Percentiles rank a stretch among this genome's conserved stretches.
Evolutionary conservation across 805 yeast genomes (phyloP).

Genomic region (Debaryomyces prosopidis): DNA sequence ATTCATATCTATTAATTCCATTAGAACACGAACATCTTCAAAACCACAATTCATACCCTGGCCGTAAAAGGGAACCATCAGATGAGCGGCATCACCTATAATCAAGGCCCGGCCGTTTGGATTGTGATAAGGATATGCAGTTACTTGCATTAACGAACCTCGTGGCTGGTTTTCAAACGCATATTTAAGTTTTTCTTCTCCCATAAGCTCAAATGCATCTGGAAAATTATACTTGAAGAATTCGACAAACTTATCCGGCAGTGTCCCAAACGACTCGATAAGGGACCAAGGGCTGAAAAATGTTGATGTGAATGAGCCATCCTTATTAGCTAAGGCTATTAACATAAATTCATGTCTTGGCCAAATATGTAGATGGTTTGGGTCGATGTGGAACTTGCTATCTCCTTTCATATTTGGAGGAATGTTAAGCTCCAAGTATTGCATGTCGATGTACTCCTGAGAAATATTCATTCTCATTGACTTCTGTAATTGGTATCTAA

Average conservation of each 20-base stretch:
- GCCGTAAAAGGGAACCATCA: slow-evolving; percentile 98
- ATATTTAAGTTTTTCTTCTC: slow-evolving; percentile 49
- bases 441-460: slow-evolving; percentile 81
- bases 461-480: slow-evolving; percentile 63
- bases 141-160: slow-evolving; percentile 75
- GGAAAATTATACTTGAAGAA: slow-evolving; percentile 68
- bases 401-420: slow-evolving; percentile 49
- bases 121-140: slow-evolving; percentile 68
- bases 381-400: slow-evolving; percentile 53
- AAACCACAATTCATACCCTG: slow-evolving; percentile 97
- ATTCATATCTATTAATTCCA: slow-evolving; percentile 42
- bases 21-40: slow-evolving; percentile 77
- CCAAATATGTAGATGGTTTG: slow-evolving; percentile 90
- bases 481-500: slow-evolving; percentile 68
- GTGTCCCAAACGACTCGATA: slow-evolving; percentile 49
- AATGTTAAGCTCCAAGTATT: slow-evolving; percentile 77
- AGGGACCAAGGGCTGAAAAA: slow-evolving; percentile 80
- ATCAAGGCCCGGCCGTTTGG: slow-evolving; percentile 60
- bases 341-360: slow-evolving; percentile 85
- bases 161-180: slow-evolving; percentile 64
- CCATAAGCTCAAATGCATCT: slow-evolving; percentile 73
- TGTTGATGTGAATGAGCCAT: slow-evolving; percentile 87
- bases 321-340: slow-evolving; percentile 82
- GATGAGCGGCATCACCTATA: slow-evolving; percentile 92
- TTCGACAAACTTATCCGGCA: slow-evolving; percentile 42